Conservation (phyloP, 208 protist species). For the Novymonas esmeraldas region DNA sequence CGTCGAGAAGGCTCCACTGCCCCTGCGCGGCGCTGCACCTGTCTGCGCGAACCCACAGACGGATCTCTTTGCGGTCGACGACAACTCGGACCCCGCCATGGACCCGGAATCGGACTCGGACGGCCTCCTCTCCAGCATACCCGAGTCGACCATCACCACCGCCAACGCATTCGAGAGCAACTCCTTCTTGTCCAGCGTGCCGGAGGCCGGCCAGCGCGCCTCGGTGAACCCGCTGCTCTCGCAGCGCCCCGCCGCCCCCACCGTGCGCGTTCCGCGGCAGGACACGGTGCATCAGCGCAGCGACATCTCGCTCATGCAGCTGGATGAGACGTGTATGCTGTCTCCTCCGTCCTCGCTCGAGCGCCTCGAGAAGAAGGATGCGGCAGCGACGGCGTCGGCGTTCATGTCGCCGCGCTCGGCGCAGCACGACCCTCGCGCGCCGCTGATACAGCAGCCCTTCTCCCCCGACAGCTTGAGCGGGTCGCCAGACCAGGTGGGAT, state of each 20-base stretch:
- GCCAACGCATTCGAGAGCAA: neutral
- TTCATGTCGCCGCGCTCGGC: too few relatives aligned
- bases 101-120: slow-evolving; percentile 5
- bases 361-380: neutral
- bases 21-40: neutral
- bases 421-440: neutral
- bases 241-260: neutral
- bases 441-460: neutral
- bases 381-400: neutral
- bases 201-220: neutral
- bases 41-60: neutral
- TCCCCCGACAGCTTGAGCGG: neutral
- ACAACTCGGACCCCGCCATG: neutral
- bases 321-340: slow-evolving; percentile 8
- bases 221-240: neutral
- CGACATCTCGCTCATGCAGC: neutral
- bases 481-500: neutral
- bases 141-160: slow-evolving; percentile 8
- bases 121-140: slow-evolving; percentile 26
- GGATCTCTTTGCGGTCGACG: neutral
- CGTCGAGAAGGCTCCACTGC: neutral
- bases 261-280: neutral
- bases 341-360: neutral
- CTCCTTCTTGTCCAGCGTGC: neutral
- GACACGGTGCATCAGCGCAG: too few relatives aligned